Conservation (phyloP, 805 yeast species). For the Suhomyces kilbournensis region DNA sequence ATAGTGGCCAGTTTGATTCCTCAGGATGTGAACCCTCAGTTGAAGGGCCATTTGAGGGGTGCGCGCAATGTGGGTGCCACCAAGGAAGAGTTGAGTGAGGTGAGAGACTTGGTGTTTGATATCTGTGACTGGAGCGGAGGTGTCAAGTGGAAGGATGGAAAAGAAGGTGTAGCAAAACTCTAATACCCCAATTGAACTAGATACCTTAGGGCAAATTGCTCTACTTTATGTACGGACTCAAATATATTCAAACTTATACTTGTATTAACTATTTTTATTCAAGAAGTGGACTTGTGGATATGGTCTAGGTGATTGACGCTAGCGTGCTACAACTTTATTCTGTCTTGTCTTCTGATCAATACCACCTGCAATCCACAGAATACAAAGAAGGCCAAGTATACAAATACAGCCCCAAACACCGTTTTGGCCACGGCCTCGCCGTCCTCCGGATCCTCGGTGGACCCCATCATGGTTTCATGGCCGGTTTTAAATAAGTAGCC, state of each 20-base stretch:
- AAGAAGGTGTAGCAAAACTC: constrained; percentile 52
- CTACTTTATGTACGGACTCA: too few species aligned
- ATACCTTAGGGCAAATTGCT: too few species aligned
- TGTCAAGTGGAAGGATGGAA: constrained; percentile 47
- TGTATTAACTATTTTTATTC: too few species aligned
- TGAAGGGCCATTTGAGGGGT: constrained; percentile 87
- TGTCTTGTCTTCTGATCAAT: constrained; percentile 58
- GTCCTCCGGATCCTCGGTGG: constrained; percentile 84
- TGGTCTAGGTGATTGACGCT: too few species aligned
- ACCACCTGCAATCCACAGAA: constrained; percentile 89
- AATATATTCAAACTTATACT: too few species aligned
- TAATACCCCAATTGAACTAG: too few species aligned
- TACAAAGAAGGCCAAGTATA: constrained; percentile 73
- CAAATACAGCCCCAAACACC: constrained; percentile 82
- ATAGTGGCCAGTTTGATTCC: constrained; percentile 81
- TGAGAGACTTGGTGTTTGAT: constrained; percentile 59
- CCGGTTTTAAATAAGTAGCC: constrained; percentile 77
- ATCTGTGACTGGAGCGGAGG: constrained; percentile 75
- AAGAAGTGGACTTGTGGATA: too few species aligned
- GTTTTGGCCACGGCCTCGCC: constrained; percentile 93
- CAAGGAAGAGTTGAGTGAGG: constrained; percentile 56
- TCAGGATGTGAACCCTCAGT: constrained; percentile 89
- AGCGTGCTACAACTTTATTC: constrained; percentile 47
- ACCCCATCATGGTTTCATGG: constrained; percentile 92
- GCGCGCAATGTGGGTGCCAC: constrained; percentile 78